Conservation (phyloP, 768 basidiomycete species). For the Hypholoma fasciculare region DNA sequence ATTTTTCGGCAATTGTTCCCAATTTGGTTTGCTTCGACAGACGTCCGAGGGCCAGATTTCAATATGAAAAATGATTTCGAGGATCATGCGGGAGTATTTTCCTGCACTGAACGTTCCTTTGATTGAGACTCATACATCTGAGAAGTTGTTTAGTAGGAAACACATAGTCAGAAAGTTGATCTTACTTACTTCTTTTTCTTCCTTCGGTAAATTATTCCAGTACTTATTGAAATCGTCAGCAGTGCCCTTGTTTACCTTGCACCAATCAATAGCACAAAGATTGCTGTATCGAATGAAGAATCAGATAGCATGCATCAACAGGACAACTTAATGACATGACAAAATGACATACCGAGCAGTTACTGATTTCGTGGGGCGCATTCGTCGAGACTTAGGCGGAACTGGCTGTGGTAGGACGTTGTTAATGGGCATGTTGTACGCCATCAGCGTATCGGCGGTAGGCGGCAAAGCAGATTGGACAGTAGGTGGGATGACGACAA, state of each 20-base stretch:
- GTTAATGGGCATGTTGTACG: background rate
- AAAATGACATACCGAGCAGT: background rate
- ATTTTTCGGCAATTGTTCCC: background rate
- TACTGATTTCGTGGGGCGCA: background rate
- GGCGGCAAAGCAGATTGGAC: background rate
- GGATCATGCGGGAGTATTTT: background rate
- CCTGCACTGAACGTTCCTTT: background rate
- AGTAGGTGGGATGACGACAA: background rate
- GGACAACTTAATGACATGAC: background rate
- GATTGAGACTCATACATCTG: background rate
- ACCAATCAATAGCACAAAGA: background rate
- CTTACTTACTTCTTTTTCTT: background rate
- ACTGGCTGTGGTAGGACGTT: background rate
- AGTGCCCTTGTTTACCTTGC: background rate
- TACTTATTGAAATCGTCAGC: background rate
- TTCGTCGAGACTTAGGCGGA: background rate
- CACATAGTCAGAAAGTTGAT: no score
- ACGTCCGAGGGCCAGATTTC: background rate
- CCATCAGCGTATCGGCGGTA: no score
- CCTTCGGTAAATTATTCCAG: background rate
- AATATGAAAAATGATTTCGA: background rate
- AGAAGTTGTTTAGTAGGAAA: background rate
- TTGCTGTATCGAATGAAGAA: background rate
- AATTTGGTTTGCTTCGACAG: background rate
- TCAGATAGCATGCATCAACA: background rate